Base-by-base conservation (phyloP, 108 stramenopile genomes). In the Cyclotella sp. region DNA sequence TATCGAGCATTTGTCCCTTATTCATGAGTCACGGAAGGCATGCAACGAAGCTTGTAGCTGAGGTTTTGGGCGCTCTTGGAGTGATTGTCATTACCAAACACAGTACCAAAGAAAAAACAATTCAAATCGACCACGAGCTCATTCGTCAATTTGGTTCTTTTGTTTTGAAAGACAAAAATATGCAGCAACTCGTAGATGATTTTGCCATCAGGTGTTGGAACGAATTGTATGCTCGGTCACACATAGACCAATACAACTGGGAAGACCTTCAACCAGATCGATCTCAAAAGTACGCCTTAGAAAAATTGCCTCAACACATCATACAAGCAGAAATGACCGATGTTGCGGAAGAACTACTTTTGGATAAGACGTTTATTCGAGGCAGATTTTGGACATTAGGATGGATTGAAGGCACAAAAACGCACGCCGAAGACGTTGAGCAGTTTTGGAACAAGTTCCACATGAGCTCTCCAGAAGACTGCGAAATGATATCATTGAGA, bases 221-320 rank as follows among this genome's bases (percentile, higher is more conserved):
- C 61, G 75, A 79, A 65, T 81, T 87, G 9, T 86, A 87, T 45
- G 88, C 82, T 13, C 68, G 86, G 40, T 84, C 89, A n/a, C 87
- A 84, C 70, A 52, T 88, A 14, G 53, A 77, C 12, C 85, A 77
- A 42, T 73, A 42, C 58, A 51, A 68, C 2, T 93, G 92, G 92
- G 88, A 89, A 46, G 70, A 63, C 30, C 54, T 84, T 30, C 55
- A 83, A 29, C 87, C 87, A 16, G 88, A 91, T 68, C 87, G 87
- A 46, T 80, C 86, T 9, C 80, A 86, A 29, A 85, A 81, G 57
- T 93, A 93, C 68, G 89, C 89, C 19, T 70, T 93, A 19, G 87
- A 90, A 72, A 87, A 87, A 75, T 83, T 89, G 44, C 73, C 87
- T 39, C 58, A 79, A 19, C 92, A 93, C 64, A 88, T 93, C 88